These are phyloP conservation scores for Echeveria elegans DNA, from an alignment of 164 flowering plant species.

Conservation along the genomic window DNA sequence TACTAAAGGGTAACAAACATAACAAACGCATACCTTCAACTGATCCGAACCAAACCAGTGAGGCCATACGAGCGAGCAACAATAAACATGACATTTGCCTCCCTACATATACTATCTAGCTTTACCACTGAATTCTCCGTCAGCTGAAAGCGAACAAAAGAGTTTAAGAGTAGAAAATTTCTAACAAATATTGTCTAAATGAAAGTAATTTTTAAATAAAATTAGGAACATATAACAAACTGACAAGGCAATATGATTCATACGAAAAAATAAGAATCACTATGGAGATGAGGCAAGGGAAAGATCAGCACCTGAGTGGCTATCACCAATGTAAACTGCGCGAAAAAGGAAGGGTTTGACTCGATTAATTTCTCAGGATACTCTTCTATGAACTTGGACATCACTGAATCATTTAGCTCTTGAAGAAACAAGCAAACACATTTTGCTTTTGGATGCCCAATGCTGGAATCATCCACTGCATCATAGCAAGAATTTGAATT, in stretches of 20 bases:
- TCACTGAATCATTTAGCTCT: conserved; percentile 93
- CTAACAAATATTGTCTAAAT: not conserved
- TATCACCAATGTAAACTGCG: conserved; percentile 78
- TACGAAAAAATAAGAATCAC: not conserved
- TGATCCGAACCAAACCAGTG: conserved; percentile 84
- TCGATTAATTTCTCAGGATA: conserved; percentile 68
- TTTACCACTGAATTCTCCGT: conserved; percentile 69
- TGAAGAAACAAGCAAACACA: conserved; percentile 87
- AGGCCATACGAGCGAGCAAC: conserved; percentile 97
- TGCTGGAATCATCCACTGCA: conserved; percentile 70
- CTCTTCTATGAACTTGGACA: conserved; percentile 90
- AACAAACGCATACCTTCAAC: conserved; percentile 62
- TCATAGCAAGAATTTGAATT: not conserved
- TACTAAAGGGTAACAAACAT: not conserved
- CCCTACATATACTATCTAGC: conserved; percentile 85
- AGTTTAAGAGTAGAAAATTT: no score
- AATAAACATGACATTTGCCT: conserved; percentile 63
- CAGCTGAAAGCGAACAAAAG: conserved; percentile 40
- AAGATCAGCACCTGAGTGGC: conserved; percentile 74
- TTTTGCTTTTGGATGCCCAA: conserved; percentile 92
- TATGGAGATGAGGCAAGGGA: not conserved
- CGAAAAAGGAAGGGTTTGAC: conserved; percentile 75
- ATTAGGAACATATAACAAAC: not conserved
- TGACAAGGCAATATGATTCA: not conserved
- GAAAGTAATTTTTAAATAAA: no score